Conservation (phyloP, 2,329 filamentous ascomycete species). For the Cytospora paraplurivora region DNA sequence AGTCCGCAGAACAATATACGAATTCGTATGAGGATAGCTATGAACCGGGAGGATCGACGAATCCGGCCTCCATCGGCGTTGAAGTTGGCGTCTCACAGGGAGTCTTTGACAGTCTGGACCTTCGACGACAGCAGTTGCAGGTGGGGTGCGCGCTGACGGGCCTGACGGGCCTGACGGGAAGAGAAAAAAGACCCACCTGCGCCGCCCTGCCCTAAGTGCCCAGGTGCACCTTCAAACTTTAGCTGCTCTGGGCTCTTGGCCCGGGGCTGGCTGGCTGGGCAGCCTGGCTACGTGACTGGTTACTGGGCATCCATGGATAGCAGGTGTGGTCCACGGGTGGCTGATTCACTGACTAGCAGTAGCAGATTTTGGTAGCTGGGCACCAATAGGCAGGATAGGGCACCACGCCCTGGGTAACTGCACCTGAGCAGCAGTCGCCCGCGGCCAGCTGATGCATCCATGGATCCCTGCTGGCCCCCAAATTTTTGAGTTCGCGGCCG, state of each 20-base stretch:
- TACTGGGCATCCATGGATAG: background rate
- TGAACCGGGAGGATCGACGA: conserved; percentile 25
- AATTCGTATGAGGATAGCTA: conserved; percentile 18
- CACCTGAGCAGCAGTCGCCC: too few species aligned
- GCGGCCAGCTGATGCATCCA: background rate
- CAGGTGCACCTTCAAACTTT: background rate
- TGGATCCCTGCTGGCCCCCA: conserved; percentile 9
- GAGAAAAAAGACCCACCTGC: conserved; percentile 2
- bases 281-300: background rate
- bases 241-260: background rate
- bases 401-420: too few species aligned
- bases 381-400: too few species aligned
- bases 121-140: conserved; percentile 18
- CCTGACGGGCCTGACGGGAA: conserved; percentile 1
- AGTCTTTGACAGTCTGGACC: conserved; percentile 25
- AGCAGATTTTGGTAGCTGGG: too few species aligned
- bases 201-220: background rate
- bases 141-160: conserved; percentile 11
- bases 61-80: conserved; percentile 21
- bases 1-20: background rate
- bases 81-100: conserved; percentile 27
- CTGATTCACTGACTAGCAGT: too few species aligned
- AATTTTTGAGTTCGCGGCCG: conserved; percentile 21
- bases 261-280: background rate
- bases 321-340: too few species aligned